Evolutionary conservation across 2,329 filamentous ascomycete species (phyloP).

Genomic region (Trichoderma koningii): DNA sequence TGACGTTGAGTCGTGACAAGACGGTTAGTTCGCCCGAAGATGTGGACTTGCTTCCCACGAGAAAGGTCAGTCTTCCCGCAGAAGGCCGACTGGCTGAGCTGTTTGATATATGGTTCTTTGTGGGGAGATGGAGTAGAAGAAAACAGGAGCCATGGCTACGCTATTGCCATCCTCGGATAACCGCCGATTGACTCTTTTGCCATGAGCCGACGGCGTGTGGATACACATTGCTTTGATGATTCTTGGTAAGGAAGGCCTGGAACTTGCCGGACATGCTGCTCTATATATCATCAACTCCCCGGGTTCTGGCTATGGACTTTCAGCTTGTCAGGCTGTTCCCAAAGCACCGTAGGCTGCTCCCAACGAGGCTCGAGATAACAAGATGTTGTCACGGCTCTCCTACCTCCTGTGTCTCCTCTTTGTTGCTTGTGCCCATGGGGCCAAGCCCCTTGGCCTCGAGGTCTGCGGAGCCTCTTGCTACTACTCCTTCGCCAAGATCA

Average conservation of each 20-base stretch:
- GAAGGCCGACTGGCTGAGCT: slow-evolving; percentile 8
- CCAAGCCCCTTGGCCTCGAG: slow-evolving; percentile 31
- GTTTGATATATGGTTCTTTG: slow-evolving; percentile 9
- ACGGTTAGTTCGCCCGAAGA: slow-evolving; percentile 13
- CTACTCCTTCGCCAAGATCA: slow-evolving; percentile 30
- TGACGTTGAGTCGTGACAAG: slow-evolving; percentile 3
- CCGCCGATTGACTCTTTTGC: background rate
- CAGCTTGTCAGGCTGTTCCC: background rate
- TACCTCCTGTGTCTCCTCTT: slow-evolving; percentile 23
- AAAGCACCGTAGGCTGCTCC: background rate
- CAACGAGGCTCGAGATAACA: background rate
- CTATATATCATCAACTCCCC: slow-evolving; percentile 7
- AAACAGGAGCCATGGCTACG: background rate
- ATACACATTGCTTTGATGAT: background rate
- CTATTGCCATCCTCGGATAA: slow-evolving; percentile 8
- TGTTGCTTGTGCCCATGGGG: slow-evolving; percentile 23
- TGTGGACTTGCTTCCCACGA: slow-evolving; percentile 5
- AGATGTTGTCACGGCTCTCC: slow-evolving; percentile 20
- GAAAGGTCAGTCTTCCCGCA: slow-evolving; percentile 3
- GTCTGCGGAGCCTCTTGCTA: slow-evolving; percentile 32
- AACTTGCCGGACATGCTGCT: background rate
- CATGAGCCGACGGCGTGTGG: slow-evolving; percentile 5
- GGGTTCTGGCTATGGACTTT: background rate
- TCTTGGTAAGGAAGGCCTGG: background rate
- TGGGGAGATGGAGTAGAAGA: slow-evolving; percentile 1